These are phyloP conservation scores for Marasmius fiardii DNA, from an alignment of 1,284 basidiomycete species.

Conservation along the genomic window DNA sequence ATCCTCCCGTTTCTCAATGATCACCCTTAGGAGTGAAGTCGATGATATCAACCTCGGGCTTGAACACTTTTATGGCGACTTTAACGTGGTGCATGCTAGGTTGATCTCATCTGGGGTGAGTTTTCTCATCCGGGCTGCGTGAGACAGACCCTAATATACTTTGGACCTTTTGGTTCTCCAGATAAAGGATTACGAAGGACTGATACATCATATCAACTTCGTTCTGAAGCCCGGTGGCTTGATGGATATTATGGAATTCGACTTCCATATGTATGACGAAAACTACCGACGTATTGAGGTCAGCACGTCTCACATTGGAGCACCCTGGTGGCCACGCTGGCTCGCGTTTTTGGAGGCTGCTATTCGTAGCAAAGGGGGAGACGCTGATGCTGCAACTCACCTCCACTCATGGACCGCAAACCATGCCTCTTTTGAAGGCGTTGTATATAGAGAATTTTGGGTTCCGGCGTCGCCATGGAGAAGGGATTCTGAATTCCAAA, in stretches of 20 bases:
- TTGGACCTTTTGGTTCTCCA: constrained; percentile 24
- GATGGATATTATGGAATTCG: constrained; percentile 63
- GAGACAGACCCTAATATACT: not conserved
- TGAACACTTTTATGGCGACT: constrained; percentile 74
- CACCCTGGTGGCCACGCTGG: constrained; percentile 60
- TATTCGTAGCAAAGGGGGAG: constrained; percentile 53
- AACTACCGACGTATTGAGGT: constrained; percentile 43
- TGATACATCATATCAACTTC: constrained; percentile 66
- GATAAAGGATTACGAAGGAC: constrained; percentile 63
- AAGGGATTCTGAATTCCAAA: constrained; percentile 22
- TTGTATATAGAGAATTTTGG: constrained; percentile 54
- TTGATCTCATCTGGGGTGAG: constrained; percentile 68
- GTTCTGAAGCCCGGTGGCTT: constrained; percentile 69
- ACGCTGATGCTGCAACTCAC: constrained; percentile 55
- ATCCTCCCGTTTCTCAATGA: constrained; percentile 7
- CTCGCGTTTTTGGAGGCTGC: constrained; percentile 50
- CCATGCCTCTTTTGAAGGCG: constrained; percentile 53
- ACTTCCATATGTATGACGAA: constrained; percentile 57
- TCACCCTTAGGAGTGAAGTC: constrained; percentile 59
- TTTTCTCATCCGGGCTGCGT: constrained; percentile 13
- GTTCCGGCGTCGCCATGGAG: constrained; percentile 52
- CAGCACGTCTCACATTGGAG: constrained; percentile 35
- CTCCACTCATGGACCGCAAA: constrained; percentile 48
- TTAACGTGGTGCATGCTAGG: constrained; percentile 70
- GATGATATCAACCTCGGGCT: constrained; percentile 81